Evolutionary conservation across 2,329 filamentous ascomycete species (phyloP).

Genomic region (Teratosphaeria epicoccoides): DNA sequence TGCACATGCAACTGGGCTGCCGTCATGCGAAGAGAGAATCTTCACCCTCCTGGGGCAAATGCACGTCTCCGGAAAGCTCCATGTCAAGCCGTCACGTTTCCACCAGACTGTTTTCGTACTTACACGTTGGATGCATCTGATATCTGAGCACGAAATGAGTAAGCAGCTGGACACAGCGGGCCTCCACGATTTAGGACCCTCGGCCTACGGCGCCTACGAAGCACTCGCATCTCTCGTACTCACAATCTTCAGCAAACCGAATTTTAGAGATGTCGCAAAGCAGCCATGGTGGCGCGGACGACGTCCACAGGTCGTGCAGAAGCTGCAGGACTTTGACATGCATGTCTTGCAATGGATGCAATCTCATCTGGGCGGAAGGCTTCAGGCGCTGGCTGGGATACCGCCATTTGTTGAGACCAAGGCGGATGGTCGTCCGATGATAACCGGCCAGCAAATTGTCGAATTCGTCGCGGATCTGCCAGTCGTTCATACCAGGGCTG

Average conservation of each 20-base stretch:
- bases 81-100: slow-evolving; percentile 8
- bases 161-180: slow-evolving; percentile 20
- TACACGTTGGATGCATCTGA: slow-evolving; percentile 20
- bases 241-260: slow-evolving; percentile 19
- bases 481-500: slow-evolving; percentile 64
- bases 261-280: slow-evolving; percentile 15
- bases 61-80: slow-evolving; percentile 13
- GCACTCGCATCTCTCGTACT: slow-evolving; percentile 22
- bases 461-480: slow-evolving; percentile 47
- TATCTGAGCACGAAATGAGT: slow-evolving; percentile 20
- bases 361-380: slow-evolving; percentile 19
- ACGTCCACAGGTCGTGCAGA: slow-evolving; percentile 16
- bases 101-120: slow-evolving; percentile 16
- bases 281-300: slow-evolving; percentile 22
- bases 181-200: slow-evolving; percentile 17
- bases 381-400: slow-evolving; percentile 18
- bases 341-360: slow-evolving; percentile 25
- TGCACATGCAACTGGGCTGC: slow-evolving; percentile 7
- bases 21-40: slow-evolving; percentile 23
- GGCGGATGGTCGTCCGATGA: slow-evolving; percentile 47
- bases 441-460: slow-evolving; percentile 50
- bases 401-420: slow-evolving; percentile 56
- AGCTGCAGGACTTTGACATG: slow-evolving; percentile 24
- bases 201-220: slow-evolving; percentile 21
- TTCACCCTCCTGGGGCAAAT: slow-evolving; percentile 21